phyloP scores from a whole-genome alignment of 2,329 filamentous ascomycete species.

The Exophiala alcalophila region DNA sequence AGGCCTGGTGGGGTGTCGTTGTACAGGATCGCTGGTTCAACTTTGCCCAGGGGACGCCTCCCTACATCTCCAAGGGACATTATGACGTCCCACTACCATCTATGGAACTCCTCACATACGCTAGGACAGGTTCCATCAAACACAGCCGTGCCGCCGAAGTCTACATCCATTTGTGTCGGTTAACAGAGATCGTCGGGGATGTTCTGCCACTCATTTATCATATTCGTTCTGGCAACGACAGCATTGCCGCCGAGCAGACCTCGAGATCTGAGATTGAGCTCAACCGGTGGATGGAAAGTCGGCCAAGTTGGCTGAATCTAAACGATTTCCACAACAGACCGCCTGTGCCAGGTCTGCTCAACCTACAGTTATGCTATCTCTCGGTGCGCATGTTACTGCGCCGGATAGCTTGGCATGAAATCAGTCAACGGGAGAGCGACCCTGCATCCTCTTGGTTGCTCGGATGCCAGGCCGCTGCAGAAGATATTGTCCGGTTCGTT shows the following conservation, averaged over 20 bases:
- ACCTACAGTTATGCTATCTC: slow-evolving; percentile 45
- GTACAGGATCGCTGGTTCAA: slow-evolving; percentile 58
- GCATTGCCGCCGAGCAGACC: slow-evolving; percentile 46
- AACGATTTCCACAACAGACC: slow-evolving; percentile 36
- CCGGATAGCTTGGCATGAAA: slow-evolving; percentile 47
- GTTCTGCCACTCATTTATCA: slow-evolving; percentile 47
- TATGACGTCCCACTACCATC: slow-evolving; percentile 57
- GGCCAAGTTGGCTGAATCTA: slow-evolving; percentile 43
- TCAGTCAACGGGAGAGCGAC: slow-evolving; percentile 26
- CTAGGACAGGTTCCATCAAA: slow-evolving; percentile 40
- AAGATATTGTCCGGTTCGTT: slow-evolving; percentile 36
- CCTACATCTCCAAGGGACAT: slow-evolving; percentile 52
- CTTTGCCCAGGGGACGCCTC: slow-evolving; percentile 55
- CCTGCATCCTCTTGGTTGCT: slow-evolving; percentile 29
- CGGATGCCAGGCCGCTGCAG: slow-evolving; percentile 22
- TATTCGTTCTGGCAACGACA: slow-evolving; percentile 42
- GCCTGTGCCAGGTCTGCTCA: slow-evolving; percentile 42
- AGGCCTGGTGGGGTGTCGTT: slow-evolving; percentile 57
- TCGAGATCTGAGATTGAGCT: slow-evolving; percentile 46
- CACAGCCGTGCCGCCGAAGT: slow-evolving; percentile 48
- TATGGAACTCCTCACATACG: slow-evolving; percentile 40
- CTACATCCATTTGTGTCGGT: slow-evolving; percentile 52
- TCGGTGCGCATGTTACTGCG: slow-evolving; percentile 49
- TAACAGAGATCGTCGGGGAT: slow-evolving; percentile 49
- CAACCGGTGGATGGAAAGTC: slow-evolving; percentile 46